Conservation (phyloP, 1,139 yeast species). For the Geotrichum reessii region DNA sequence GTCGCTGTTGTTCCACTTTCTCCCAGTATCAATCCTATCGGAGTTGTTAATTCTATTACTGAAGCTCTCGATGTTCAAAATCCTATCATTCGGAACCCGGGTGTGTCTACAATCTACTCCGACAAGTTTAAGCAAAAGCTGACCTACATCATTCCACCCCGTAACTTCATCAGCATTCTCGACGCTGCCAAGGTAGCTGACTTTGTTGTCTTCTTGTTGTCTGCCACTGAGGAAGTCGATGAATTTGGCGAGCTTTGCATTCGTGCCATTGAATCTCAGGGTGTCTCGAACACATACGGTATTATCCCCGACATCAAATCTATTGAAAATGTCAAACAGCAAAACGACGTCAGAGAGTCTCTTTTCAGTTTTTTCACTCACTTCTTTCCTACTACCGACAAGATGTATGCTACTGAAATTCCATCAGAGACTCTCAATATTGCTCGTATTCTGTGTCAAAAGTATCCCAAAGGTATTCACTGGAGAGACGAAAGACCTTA, state of each 20-base stretch:
- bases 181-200: slow-evolving; percentile 90
- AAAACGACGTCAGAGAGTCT: slow-evolving; percentile 71
- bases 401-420: slow-evolving; percentile 64
- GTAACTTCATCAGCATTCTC: slow-evolving; percentile 59
- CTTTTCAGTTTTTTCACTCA: slow-evolving; percentile 76
- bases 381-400: slow-evolving; percentile 84
- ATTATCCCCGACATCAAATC: slow-evolving; percentile 66
- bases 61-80: slow-evolving; percentile 28
- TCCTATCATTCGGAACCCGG: slow-evolving; percentile 34
- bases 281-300: slow-evolving; percentile 78
- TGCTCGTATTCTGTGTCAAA: slow-evolving; percentile 73
- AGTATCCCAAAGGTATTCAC: slow-evolving; percentile 71
- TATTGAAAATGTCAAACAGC: slow-evolving; percentile 71
- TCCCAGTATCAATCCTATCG: slow-evolving; percentile 55
- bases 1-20: slow-evolving; percentile 78
- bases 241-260: slow-evolving; percentile 81
- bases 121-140: slow-evolving; percentile 68
- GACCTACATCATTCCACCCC: slow-evolving; percentile 63
- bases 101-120: slow-evolving; percentile 37
- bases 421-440: slow-evolving; percentile 66
- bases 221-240: slow-evolving; percentile 81
- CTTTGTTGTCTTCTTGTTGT: slow-evolving; percentile 77
- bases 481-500: slow-evolving; percentile 96
- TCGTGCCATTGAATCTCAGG: slow-evolving; percentile 85
- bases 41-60: slow-evolving; percentile 47